phyloP scores from a whole-genome alignment of 495 filamentous ascomycete genomes.

The Trichocladium antarcticum region DNA sequence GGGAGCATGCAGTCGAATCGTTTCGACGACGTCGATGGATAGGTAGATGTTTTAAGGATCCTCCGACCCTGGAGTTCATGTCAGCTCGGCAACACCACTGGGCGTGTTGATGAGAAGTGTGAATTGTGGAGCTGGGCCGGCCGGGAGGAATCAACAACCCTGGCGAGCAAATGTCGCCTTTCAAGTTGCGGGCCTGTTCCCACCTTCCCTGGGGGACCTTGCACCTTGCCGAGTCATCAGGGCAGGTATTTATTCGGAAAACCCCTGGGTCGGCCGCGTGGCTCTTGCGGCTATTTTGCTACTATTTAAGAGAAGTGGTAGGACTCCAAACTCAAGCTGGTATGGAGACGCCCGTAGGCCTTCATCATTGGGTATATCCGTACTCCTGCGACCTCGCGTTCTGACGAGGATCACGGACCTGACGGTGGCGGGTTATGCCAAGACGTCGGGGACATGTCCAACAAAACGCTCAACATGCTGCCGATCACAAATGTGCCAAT shows the following conservation, averaged over 20 bases:
- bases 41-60: not conserved
- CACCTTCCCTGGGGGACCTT: not conserved
- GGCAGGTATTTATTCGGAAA: not conserved
- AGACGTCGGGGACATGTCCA: too few species aligned
- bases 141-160: slow-evolving; percentile 2
- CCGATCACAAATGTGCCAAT: too few species aligned
- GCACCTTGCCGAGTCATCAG: not conserved
- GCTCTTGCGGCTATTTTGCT: not conserved
- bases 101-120: not conserved
- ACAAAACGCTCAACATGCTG: too few species aligned
- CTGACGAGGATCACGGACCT: too few species aligned
- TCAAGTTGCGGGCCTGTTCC: not conserved
- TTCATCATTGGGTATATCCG: too few species aligned
- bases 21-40: too few species aligned
- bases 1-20: too few species aligned
- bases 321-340: too few species aligned
- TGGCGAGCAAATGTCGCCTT: slow-evolving; percentile 4
- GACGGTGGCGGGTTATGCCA: too few species aligned
- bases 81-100: not conserved
- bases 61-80: not conserved
- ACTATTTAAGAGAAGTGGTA: not conserved
- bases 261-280: not conserved
- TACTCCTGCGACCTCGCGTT: too few species aligned
- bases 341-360: too few species aligned
- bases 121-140: not conserved